Conservation (phyloP, 768 basidiomycete species). For the Leccinum subgranulosum region DNA sequence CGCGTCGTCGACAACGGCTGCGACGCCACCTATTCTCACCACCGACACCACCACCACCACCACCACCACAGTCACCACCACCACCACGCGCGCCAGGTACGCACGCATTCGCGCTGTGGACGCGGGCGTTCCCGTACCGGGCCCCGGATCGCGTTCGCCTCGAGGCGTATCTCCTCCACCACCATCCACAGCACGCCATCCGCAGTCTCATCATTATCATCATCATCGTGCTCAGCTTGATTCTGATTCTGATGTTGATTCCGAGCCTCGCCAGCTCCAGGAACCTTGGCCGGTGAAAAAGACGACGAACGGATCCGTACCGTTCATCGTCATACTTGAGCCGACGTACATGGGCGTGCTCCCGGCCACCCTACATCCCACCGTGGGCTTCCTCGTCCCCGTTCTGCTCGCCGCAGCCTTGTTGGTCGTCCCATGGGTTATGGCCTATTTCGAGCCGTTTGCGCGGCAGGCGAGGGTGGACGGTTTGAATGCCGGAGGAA, state of each 20-base stretch:
- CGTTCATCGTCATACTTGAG: constrained; percentile 55
- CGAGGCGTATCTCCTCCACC: not conserved
- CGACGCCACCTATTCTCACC: constrained; percentile 4
- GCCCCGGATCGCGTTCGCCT: constrained; percentile 6
- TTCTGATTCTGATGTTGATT: not conserved
- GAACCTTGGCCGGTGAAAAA: not conserved
- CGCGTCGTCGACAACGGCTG: not conserved
- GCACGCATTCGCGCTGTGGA: constrained; percentile 56
- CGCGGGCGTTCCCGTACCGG: constrained; percentile 50
- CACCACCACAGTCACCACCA: not conserved
- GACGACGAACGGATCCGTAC: constrained; percentile 26
- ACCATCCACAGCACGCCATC: not conserved
- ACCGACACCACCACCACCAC: constrained; percentile 17
- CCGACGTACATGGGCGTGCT: constrained; percentile 58
- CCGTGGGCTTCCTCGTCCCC: constrained; percentile 27
- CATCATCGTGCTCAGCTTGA: not conserved
- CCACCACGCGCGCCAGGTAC: constrained; percentile 44
- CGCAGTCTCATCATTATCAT: not conserved
- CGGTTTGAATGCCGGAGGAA: not conserved
- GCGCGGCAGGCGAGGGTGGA: constrained; percentile 27
- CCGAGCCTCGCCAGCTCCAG: not conserved
- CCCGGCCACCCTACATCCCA: constrained; percentile 49
- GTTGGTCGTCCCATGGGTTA: constrained; percentile 16
- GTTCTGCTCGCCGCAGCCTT: constrained; percentile 25
- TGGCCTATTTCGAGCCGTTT: constrained; percentile 20